These are phyloP conservation scores for Globisporangium radiosum DNA, from an alignment of 352 stramenopile genomes.

Conservation along the genomic window DNA sequence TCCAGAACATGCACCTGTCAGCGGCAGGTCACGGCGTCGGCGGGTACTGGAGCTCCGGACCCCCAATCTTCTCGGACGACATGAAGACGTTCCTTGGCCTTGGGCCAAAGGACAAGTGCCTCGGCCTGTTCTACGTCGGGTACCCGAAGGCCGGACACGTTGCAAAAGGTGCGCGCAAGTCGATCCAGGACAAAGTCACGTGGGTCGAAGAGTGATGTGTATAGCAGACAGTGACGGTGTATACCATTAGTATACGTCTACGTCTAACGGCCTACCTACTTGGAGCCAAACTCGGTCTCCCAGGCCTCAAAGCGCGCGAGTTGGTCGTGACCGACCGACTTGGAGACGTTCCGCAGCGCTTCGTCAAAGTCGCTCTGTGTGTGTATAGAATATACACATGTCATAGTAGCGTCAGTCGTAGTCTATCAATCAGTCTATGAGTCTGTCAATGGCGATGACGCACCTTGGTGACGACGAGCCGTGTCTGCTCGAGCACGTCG, in stretches of 20 bases:
- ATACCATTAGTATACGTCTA: neutral
- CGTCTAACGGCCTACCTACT: conserved; percentile 1
- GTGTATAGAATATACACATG: conserved; percentile 3
- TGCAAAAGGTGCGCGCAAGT: conserved; percentile 50
- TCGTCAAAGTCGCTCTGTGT: conserved; percentile 19
- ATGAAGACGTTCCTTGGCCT: conserved; percentile 82
- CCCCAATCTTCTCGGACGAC: conserved; percentile 50
- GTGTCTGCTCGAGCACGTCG: conserved; percentile 40
- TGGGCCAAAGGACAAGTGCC: conserved; percentile 62
- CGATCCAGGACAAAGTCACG: conserved; percentile 73
- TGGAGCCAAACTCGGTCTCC: conserved; percentile 46
- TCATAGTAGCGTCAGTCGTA: neutral
- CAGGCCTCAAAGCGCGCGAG: conserved; percentile 33
- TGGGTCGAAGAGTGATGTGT: conserved; percentile 27
- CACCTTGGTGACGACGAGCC: conserved; percentile 62
- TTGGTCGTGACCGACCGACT: conserved; percentile 43
- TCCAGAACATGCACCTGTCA: conserved; percentile 83
- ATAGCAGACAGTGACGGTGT: neutral
- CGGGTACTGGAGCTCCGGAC: conserved; percentile 84
- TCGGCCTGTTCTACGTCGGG: conserved; percentile 83
- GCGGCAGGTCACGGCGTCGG: conserved; percentile 59
- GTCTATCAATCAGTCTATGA: neutral
- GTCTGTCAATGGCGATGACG: neutral
- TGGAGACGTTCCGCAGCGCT: conserved; percentile 41
- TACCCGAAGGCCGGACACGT: conserved; percentile 45